Percentiles rank a stretch among this genome's conserved stretches.
phyloP scores from a whole-genome alignment of 441 rosid species.

The Cnidoscolus chayamansa region DNA sequence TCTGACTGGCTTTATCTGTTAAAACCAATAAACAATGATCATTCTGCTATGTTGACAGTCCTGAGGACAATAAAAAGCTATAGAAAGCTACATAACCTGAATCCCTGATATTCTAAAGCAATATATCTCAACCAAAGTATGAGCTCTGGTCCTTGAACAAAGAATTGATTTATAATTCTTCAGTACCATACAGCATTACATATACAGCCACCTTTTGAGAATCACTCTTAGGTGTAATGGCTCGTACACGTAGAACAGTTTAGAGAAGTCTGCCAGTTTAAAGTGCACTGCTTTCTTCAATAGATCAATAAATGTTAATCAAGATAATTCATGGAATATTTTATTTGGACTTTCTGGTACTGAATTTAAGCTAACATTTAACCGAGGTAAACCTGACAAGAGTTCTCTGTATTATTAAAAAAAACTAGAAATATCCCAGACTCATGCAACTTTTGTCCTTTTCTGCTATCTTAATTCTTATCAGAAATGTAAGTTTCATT shows the following conservation, averaged over 20 bases:
- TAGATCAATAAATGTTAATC: not conserved
- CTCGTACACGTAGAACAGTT: not conserved
- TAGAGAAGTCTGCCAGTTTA: not conserved
- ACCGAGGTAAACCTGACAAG: not conserved
- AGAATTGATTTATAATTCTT: not conserved
- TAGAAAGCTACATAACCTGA: not conserved
- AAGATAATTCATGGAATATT: not conserved
- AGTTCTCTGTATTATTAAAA: not conserved
- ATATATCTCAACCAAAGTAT: not conserved
- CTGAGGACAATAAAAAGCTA: slow-evolving; percentile 3
- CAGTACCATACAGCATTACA: not conserved
- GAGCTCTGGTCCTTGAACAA: not conserved
- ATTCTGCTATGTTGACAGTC: slow-evolving; percentile 10
- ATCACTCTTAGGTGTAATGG: not conserved
- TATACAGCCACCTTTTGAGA: not conserved
- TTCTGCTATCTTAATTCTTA: not conserved
- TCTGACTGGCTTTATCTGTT: slow-evolving; percentile 91
- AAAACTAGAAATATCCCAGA: not conserved
- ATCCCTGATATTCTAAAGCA: not conserved
- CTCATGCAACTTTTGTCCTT: not conserved
- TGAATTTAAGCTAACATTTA: not conserved
- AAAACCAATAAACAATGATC: slow-evolving; percentile 22
- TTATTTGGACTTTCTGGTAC: not conserved
- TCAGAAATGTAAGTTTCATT: not conserved
- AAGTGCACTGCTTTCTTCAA: no score